Evolutionary conservation across 208 protist genomes (phyloP), one percentile per base, ranked within the genome.

Genomic region (Crithidia expoeki): DNA sequence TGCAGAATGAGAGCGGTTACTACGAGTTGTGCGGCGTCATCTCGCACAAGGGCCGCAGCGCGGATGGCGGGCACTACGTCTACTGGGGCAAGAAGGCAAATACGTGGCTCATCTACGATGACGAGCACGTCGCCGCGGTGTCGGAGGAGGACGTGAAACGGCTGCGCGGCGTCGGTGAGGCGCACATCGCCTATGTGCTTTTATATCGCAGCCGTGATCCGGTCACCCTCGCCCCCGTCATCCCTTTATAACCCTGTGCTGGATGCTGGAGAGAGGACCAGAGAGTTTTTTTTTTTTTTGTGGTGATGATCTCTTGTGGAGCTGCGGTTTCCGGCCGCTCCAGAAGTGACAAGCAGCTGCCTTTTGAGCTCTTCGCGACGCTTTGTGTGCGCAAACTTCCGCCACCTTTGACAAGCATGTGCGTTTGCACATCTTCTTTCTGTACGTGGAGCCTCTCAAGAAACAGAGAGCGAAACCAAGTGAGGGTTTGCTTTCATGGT

Each of bases 1-100:
- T 83, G 60, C 28, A 74, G 53, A 91, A 92, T 33, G 74, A 75
- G 59, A 91, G 74, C 62, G 93, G 82, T 2, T 96, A 91, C 64
- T 98, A 97, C 74, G 93, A 97, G 63, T 80, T 98, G 4, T 94
- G 83, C 70, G 89, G 86, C 42, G 88, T 98, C 46, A 87, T 97
- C 23, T 94, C 92, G 4, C 95, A 98, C 81, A 96, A 96, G 74
- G 95, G 95, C 12, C 79, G 92, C 47, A 88, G 77, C 59, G 87
- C 93, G 10, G 92, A 98, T 52, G 73, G 81, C 30, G 95, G 95
- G 10, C 95, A 98, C 70, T 98, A 98, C 64, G 82, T 98, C 27
- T 96, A 86, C 66, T 98, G 93, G 92, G 88, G 89, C n/a, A 96
- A 90, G 71, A 75, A 85, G 44, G 76, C 30, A 5, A 63, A 70